Evolutionary conservation across 768 basidiomycete species (phyloP).

Genomic region (Tulasnella sp.): DNA sequence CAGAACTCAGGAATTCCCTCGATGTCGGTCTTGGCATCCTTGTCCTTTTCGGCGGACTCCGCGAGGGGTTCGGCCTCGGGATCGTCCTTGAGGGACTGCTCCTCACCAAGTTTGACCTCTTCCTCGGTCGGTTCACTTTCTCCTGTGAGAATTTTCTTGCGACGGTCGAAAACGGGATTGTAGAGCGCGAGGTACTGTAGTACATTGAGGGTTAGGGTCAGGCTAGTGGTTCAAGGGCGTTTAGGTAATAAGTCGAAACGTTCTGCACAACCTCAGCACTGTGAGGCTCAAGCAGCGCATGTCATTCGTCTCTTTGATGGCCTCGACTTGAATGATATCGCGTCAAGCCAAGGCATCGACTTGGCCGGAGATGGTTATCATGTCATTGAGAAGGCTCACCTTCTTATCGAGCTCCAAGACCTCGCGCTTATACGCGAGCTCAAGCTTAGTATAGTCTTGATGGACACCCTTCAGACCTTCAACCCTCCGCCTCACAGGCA

Average conservation of each 20-base stretch:
- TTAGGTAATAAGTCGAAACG: too few relatives aligned
- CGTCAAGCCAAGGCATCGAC: not conserved
- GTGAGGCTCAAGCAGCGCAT: too few relatives aligned
- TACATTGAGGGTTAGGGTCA: not conserved
- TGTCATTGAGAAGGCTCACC: constrained; percentile 34
- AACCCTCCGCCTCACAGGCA: constrained; percentile 68
- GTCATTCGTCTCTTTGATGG: too few relatives aligned
- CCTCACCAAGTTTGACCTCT: constrained; percentile 74
- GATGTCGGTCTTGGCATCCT: constrained; percentile 20
- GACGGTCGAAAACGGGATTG: constrained; percentile 74
- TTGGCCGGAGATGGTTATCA: not conserved
- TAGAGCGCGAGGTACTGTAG: constrained; percentile 33
- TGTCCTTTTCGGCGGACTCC: constrained; percentile 24
- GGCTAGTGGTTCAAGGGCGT: too few relatives aligned
- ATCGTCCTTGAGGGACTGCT: constrained; percentile 63
- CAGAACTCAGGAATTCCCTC: constrained; percentile 88
- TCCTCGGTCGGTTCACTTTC: constrained; percentile 57
- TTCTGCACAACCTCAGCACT: too few relatives aligned
- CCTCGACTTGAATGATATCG: too few relatives aligned
- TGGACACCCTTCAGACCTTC: constrained; percentile 93
- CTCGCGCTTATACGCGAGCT: constrained; percentile 90
- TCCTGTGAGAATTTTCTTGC: constrained; percentile 74
- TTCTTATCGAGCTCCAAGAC: constrained; percentile 94
- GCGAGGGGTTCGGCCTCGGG: constrained; percentile 24
- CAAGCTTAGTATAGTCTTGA: constrained; percentile 79